Evolutionary conservation across 768 basidiomycete species (phyloP).

Genomic region (Pleurotus djamor): DNA sequence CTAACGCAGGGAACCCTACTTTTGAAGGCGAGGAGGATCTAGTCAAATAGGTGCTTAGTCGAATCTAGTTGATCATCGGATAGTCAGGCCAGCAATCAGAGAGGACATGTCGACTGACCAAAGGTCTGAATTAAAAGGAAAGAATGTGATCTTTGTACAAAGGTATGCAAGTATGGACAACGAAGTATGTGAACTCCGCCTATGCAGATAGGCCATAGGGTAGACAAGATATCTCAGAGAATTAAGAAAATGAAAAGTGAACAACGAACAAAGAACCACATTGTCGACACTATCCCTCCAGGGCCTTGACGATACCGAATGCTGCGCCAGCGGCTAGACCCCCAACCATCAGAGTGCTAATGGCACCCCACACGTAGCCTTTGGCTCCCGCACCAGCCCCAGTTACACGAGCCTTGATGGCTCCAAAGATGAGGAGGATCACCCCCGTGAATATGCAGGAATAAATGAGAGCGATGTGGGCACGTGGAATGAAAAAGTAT

Average conservation of each 20-base stretch:
- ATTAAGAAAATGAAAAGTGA: not conserved
- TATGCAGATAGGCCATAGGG: too few relatives aligned
- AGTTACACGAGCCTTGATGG: slow-evolving; percentile 84
- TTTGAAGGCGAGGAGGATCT: not conserved
- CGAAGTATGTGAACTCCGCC: too few relatives aligned
- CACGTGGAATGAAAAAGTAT: slow-evolving; percentile 83
- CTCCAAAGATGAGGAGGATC: slow-evolving; percentile 87
- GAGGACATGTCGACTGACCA: too few relatives aligned
- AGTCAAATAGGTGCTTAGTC: too few relatives aligned
- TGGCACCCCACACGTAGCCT: slow-evolving; percentile 85
- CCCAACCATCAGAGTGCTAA: slow-evolving; percentile 86
- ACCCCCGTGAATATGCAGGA: slow-evolving; percentile 81
- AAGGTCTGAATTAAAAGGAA: too few relatives aligned
- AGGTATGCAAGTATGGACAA: too few relatives aligned
- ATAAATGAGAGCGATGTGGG: slow-evolving; percentile 66
- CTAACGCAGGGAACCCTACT: not conserved
- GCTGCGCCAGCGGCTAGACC: slow-evolving; percentile 81
- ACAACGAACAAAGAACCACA: too few relatives aligned
- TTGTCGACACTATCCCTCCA: slow-evolving; percentile 43
- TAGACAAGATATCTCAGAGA: not conserved
- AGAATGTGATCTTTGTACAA: too few relatives aligned
- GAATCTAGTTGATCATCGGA: too few relatives aligned
- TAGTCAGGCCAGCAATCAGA: too few relatives aligned
- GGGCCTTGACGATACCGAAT: slow-evolving; percentile 47
- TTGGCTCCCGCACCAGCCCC: slow-evolving; percentile 65